Percentiles rank a stretch among this genome's conserved stretches.
Evolutionary conservation across 306 rosid genomes (phyloP).

Genomic region (Castanea mollissima): DNA sequence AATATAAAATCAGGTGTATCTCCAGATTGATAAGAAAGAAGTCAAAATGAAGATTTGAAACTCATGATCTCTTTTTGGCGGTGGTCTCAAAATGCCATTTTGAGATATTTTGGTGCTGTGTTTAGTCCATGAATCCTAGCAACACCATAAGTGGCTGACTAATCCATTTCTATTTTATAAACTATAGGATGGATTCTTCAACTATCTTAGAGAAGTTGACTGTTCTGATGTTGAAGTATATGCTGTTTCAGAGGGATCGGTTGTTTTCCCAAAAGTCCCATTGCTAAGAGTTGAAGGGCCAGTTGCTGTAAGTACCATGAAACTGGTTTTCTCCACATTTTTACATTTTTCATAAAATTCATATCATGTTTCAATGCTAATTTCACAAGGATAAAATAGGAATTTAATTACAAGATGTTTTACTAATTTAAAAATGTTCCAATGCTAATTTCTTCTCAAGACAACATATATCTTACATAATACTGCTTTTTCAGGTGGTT

Average conservation of each 20-base stretch:
- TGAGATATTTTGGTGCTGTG: constrained; percentile 16
- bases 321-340: background rate
- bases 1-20: background rate
- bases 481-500: constrained; percentile 61
- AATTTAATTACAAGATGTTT: too few species aligned
- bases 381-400: background rate
- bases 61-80: constrained; percentile 8
- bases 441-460: background rate
- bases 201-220: constrained; percentile 84
- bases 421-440: background rate
- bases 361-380: background rate
- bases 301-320: constrained; percentile 71
- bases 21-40: background rate
- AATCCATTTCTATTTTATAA: constrained; percentile 16
- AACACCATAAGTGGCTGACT: constrained; percentile 15
- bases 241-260: constrained; percentile 83
- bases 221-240: constrained; percentile 92
- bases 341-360: background rate
- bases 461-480: constrained; percentile 3
- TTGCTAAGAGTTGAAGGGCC: constrained; percentile 94
- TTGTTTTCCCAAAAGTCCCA: constrained; percentile 95
- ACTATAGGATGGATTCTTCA: constrained; percentile 79
- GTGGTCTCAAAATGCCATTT: constrained; percentile 4
- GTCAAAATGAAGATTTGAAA: background rate
- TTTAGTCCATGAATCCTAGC: background rate